phyloP scores from a whole-genome alignment of 768 basidiomycete species.

The Clitopilus passeckerianus region DNA sequence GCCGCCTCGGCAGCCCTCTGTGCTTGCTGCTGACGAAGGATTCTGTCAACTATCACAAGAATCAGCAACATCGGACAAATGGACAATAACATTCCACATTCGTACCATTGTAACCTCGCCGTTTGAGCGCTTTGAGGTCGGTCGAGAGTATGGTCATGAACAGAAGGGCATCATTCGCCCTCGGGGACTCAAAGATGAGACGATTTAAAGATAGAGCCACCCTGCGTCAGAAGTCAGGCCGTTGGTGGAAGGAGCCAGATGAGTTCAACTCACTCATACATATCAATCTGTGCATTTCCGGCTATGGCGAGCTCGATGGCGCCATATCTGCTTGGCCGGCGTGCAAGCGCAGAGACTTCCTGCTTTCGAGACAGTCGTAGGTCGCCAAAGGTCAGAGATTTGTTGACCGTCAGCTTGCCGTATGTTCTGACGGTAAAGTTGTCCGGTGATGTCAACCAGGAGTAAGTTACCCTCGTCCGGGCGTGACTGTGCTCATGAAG shows the following conservation, averaged over 20 bases:
- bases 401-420: slow-evolving; percentile 58
- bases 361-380: slow-evolving; percentile 46
- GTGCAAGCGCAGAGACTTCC: slow-evolving; percentile 73
- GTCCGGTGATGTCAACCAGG: slow-evolving; percentile 57
- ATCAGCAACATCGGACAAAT: neutral
- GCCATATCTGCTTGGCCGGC: slow-evolving; percentile 35
- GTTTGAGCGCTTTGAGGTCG: slow-evolving; percentile 72
- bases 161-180: slow-evolving; percentile 82
- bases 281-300: slow-evolving; percentile 70
- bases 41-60: slow-evolving; percentile 68
- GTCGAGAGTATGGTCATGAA: slow-evolving; percentile 95
- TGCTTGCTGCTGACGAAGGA: slow-evolving; percentile 77
- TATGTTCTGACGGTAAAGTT: slow-evolving; percentile 73
- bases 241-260: neutral
- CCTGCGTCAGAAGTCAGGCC: slow-evolving; percentile 30
- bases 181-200: slow-evolving; percentile 69
- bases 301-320: slow-evolving; percentile 80
- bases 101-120: slow-evolving; percentile 81
- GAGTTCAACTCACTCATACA: slow-evolving; percentile 76
- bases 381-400: slow-evolving; percentile 51
- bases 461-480: slow-evolving; percentile 52
- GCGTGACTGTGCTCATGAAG: slow-evolving; percentile 83
- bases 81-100: neutral
- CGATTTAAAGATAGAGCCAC: slow-evolving; percentile 83
- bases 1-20: slow-evolving; percentile 48